Percentiles rank a stretch among this genome's conserved stretches.
Conservation (phyloP, 306 rosid genomes). For the Datisca glomerata region DNA sequence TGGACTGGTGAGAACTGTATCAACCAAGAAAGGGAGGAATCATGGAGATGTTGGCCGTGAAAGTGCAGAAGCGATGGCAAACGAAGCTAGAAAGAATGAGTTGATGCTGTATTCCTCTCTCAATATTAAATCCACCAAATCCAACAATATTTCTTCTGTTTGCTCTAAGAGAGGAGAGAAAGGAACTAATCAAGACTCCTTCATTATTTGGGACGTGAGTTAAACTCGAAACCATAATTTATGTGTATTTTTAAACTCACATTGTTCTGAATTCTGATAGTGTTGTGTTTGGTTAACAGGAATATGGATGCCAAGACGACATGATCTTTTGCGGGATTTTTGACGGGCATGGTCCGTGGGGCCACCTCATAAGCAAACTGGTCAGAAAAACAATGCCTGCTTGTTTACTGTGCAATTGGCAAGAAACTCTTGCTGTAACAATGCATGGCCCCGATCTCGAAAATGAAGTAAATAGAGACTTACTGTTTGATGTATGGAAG, state of each 20-base stretch:
- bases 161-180: slow-evolving; percentile 72
- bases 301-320: slow-evolving; percentile 90
- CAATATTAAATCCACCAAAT: slow-evolving; percentile 34
- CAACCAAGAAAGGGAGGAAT: slow-evolving; percentile 31
- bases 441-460: slow-evolving; percentile 27
- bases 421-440: slow-evolving; percentile 51
- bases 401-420: slow-evolving; percentile 72
- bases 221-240: background rate
- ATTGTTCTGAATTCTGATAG: too few relatives aligned
- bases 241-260: background rate
- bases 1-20: slow-evolving; percentile 36
- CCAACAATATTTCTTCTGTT: slow-evolving; percentile 65
- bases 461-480: slow-evolving; percentile 27
- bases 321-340: slow-evolving; percentile 83
- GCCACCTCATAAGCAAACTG: slow-evolving; percentile 75
- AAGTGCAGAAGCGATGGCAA: slow-evolving; percentile 46
- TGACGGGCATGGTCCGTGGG: slow-evolving; percentile 99
- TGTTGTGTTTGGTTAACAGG: too few relatives aligned
- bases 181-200: slow-evolving; percentile 90
- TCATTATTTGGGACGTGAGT: slow-evolving; percentile 90
- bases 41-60: slow-evolving; percentile 23
- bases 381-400: slow-evolving; percentile 72
- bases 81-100: slow-evolving; percentile 67
- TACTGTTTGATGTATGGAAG: slow-evolving; percentile 59
- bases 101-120: slow-evolving; percentile 42